Evolutionary conservation across 2,329 filamentous ascomycete genomes (phyloP), one percentile per base, ranked within the genome.

Genomic region (Claviceps citrina): DNA sequence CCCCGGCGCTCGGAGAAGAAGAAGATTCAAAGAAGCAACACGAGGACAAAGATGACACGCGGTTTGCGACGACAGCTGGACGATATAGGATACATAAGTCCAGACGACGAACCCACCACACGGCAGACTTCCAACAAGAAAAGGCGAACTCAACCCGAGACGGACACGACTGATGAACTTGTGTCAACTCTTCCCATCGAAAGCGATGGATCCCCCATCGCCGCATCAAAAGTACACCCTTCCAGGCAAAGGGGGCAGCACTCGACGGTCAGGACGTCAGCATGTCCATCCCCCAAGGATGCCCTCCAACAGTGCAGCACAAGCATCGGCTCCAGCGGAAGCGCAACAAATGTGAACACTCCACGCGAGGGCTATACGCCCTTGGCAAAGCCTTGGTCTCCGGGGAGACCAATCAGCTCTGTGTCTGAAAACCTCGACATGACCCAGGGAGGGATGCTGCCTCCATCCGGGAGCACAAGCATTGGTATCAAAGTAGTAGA

Each of bases 181-280:
- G 33, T 40, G 8, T 41, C 45, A 7, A 44, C 46, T 3, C 31
- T 50, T 22, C 50, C 55, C 1, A 39, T 53, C 30, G 46, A 49
- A 19, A 47, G 46, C 31, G 49, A 56, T n/a, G 41, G 44, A 12
- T 54, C 57, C 5, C 53, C 62, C 40, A 53, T 57, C 40, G 50
- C 66, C 27, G 50, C 53, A 20, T 47, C 59, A 0, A 57, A 52
- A 5, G 48, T 51, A 2, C 44, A 64, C 32, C 60, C 59, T 2
- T 51, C 57, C 3, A 58, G 60, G 34, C 60, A 65, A 41, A 60
- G 56, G 47, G 44, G 52, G 40, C 50, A 63, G 33, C 65, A 65
- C 36, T 46, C 54, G 34, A 49, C 48, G 20, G 40, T 56, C 12
- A 40, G 49, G 1, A 15, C 46, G 3, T 35, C 46, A 12, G 49